Evolutionary conservation across 345 rosid species (phyloP).

Genomic region (Pseudoturritis turrita): DNA sequence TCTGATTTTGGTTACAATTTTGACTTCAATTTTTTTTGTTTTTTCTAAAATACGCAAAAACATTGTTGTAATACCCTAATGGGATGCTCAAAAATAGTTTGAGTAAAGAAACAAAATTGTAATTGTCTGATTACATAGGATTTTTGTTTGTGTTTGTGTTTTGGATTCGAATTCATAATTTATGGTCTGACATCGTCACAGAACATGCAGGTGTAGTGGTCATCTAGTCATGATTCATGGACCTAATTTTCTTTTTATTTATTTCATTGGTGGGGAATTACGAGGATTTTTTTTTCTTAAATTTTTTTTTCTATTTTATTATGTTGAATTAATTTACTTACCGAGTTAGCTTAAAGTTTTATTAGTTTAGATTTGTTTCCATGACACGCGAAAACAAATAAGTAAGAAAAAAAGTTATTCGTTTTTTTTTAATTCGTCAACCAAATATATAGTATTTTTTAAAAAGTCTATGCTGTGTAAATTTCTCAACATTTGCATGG

Average conservation of each 20-base stretch:
- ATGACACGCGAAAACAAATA: neutral
- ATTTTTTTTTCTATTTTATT: neutral
- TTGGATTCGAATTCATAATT: neutral
- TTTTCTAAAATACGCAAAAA: no score
- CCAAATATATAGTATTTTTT: neutral
- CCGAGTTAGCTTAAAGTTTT: conserved; percentile 11
- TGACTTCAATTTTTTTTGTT: no score
- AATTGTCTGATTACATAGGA: neutral
- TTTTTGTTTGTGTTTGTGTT: conserved; percentile 17
- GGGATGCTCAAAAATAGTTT: neutral
- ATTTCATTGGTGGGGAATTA: neutral
- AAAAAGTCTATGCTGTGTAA: neutral
- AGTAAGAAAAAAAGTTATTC: no score
- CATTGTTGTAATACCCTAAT: no score
- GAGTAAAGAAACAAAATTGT: neutral
- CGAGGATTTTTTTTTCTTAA: neutral
- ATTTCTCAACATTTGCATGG: conserved; percentile 19
- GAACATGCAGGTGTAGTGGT: conserved; percentile 22
- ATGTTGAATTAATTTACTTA: neutral
- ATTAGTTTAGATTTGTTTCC: neutral
- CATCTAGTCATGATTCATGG: conserved; percentile 20
- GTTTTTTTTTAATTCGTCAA: no score
- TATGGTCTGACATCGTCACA: conserved; percentile 21
- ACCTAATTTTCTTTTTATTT: conserved; percentile 3
- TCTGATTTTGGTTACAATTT: no score